phyloP scores from a whole-genome alignment of 2,329 filamentous ascomycete genomes.

The Raffaelea arxii region DNA sequence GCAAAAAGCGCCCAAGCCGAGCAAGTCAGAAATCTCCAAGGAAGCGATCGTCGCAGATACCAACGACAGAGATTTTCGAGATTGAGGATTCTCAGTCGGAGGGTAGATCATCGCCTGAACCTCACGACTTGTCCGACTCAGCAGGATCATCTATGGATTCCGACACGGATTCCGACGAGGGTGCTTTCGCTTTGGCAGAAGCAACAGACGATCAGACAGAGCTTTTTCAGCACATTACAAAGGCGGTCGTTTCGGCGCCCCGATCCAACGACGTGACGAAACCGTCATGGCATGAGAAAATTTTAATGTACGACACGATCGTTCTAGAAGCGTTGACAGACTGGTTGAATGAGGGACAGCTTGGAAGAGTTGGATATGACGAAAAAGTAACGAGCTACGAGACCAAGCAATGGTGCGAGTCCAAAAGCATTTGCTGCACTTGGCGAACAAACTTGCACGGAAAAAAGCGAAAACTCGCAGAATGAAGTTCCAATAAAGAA shows the following conservation, averaged over 20 bases:
- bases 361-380: slow-evolving; percentile 54
- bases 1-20: slow-evolving; percentile 29
- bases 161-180: too few species aligned
- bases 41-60: slow-evolving; percentile 4
- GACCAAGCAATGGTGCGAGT: slow-evolving; percentile 86
- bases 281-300: slow-evolving; percentile 82
- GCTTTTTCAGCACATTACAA: slow-evolving; percentile 44
- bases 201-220: slow-evolving; percentile 30
- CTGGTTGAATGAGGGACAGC: slow-evolving; percentile 69
- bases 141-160: too few species aligned
- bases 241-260: slow-evolving; percentile 41
- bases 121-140: background rate
- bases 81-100: slow-evolving; percentile 12
- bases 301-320: slow-evolving; percentile 87
- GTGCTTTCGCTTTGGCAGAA: slow-evolving; percentile 26
- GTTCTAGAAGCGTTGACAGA: slow-evolving; percentile 73
- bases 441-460: slow-evolving; percentile 51
- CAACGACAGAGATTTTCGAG: slow-evolving; percentile 3
- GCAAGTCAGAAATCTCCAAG: slow-evolving; percentile 26
- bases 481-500: too few species aligned
- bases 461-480: slow-evolving; percentile 40
- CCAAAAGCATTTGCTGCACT: slow-evolving; percentile 74
- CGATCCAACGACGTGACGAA: slow-evolving; percentile 36
- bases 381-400: slow-evolving; percentile 52
- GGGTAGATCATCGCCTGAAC: slow-evolving; percentile 28